Percentiles rank a stretch among this genome's conserved stretches.
Evolutionary conservation across 2,329 filamentous ascomycete species (phyloP).

Genomic region (Fusarium circinatum): DNA sequence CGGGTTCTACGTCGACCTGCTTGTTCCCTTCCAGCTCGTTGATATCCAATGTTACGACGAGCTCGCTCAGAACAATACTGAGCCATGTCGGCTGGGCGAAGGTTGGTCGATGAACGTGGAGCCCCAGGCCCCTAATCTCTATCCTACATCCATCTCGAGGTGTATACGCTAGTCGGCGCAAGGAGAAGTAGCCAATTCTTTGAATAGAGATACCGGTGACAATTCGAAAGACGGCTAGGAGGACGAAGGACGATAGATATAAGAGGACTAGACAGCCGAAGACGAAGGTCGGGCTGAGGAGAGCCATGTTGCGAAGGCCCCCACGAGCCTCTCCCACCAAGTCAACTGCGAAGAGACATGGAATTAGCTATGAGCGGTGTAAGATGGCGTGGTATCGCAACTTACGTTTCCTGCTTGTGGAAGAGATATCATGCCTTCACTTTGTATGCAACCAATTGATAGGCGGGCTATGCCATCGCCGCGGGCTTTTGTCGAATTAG

Average conservation of each 20-base stretch:
- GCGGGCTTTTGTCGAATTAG: slow-evolving; percentile 22
- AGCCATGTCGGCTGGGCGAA: slow-evolving; percentile 98
- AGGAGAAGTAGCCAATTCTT: slow-evolving; percentile 89
- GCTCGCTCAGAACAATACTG: slow-evolving; percentile 86
- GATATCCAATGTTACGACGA: slow-evolving; percentile 85
- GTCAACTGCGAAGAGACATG: slow-evolving; percentile 26
- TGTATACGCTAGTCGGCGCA: slow-evolving; percentile 90
- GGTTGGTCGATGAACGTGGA: slow-evolving; percentile 91
- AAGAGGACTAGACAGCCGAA: slow-evolving; percentile 85
- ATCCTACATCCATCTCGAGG: slow-evolving; percentile 89
- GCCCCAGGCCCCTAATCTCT: slow-evolving; percentile 87
- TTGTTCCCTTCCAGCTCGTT: slow-evolving; percentile 68
- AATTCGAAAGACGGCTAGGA: slow-evolving; percentile 93
- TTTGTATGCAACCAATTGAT: slow-evolving; percentile 28
- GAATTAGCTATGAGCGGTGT: slow-evolving; percentile 42
- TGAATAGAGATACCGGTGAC: slow-evolving; percentile 96
- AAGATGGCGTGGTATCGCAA: slow-evolving; percentile 35
- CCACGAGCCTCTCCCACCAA: slow-evolving; percentile 41
- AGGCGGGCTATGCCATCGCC: slow-evolving; percentile 43
- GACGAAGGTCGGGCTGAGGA: slow-evolving; percentile 81
- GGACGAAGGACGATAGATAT: slow-evolving; percentile 90
- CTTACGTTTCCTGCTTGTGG: slow-evolving; percentile 40
- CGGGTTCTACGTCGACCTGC: slow-evolving; percentile 34
- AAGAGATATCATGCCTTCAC: slow-evolving; percentile 45
- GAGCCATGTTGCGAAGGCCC: slow-evolving; percentile 62